A percentile compares a stretch with the other conserved stretches of the same genome.
Conservation (phyloP, 176 grass and related monocot genomes). For the Cenchrus purpureus region DNA sequence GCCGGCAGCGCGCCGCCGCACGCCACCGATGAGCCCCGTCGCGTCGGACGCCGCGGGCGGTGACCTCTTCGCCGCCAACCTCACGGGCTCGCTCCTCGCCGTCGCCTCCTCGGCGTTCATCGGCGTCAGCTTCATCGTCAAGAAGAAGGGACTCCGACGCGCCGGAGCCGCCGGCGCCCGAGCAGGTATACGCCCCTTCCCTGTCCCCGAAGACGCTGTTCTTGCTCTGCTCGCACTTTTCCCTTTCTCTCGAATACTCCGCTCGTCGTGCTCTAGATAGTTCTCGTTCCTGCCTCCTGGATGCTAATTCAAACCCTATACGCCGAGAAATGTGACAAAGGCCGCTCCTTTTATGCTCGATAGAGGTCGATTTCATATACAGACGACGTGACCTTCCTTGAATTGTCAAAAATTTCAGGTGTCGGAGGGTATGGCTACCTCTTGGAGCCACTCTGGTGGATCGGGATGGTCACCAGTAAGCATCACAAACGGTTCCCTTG, state of each 20-base stretch:
- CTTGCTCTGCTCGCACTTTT: slow-evolving; percentile 2
- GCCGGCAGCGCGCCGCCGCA: slow-evolving; percentile 32
- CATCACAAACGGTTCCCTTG: background rate
- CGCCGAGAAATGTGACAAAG: slow-evolving; percentile 11
- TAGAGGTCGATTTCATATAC: slow-evolving; percentile 29
- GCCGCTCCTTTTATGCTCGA: slow-evolving; percentile 19
- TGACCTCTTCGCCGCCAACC: slow-evolving; percentile 83
- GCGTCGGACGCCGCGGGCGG: slow-evolving; percentile 37
- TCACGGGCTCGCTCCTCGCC: slow-evolving; percentile 83
- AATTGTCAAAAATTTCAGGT: slow-evolving; percentile 55
- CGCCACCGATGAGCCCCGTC: slow-evolving; percentile 45
- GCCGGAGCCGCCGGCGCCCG: slow-evolving; percentile 68
- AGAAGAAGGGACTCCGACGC: slow-evolving; percentile 94
- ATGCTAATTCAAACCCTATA: slow-evolving; percentile 35
- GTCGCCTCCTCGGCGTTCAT: slow-evolving; percentile 90
- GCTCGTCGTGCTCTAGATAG: slow-evolving; percentile 29
- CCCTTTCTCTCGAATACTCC: background rate
- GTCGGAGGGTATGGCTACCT: slow-evolving; percentile 92
- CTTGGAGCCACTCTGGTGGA: slow-evolving; percentile 94
- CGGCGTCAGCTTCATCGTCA: slow-evolving; percentile 98
- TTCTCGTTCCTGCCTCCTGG: slow-evolving; percentile 31
- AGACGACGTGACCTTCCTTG: background rate
- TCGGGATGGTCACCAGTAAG: slow-evolving; percentile 96
- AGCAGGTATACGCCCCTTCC: slow-evolving; percentile 54
- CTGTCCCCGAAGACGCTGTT: background rate